Percentiles rank a stretch among this genome's conserved stretches.
phyloP scores from a whole-genome alignment of 495 filamentous ascomycete species.

The Glonium stellatum region DNA sequence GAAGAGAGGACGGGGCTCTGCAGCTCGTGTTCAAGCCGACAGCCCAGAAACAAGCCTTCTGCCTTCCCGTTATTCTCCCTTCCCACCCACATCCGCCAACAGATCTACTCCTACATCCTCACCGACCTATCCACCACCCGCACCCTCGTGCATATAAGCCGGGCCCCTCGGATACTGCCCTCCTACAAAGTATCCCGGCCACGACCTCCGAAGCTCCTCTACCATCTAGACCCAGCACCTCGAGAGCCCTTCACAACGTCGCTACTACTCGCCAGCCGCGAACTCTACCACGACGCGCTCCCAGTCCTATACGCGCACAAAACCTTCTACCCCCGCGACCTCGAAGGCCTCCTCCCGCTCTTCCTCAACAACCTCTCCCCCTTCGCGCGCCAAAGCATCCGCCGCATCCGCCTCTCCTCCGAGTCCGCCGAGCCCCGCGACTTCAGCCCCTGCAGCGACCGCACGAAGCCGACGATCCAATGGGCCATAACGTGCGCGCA shows the following conservation, averaged over 20 bases:
- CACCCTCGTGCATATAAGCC: conserved; percentile 10
- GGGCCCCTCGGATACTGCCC: background rate
- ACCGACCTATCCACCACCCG: conserved; percentile 1
- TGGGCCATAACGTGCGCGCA: conserved; percentile 25
- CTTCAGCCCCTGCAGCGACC: background rate
- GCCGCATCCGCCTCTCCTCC: conserved; percentile 7
- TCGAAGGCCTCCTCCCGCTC: conserved; percentile 12
- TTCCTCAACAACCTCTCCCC: conserved; percentile 14
- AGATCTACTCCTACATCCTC: conserved; percentile 18
- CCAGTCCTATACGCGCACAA: conserved; percentile 14
- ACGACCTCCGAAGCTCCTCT: background rate
- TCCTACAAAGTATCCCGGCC: conserved; percentile 1
- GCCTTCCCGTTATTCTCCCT: conserved; percentile 9
- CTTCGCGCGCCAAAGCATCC: conserved; percentile 5
- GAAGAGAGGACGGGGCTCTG: background rate
- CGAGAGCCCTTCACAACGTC: conserved; percentile 2
- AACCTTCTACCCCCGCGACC: conserved; percentile 13
- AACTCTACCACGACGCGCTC: conserved; percentile 21
- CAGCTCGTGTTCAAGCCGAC: background rate
- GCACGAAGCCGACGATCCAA: conserved; percentile 4
- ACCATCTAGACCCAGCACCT: background rate
- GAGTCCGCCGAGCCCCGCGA: background rate
- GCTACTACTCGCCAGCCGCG: conserved; percentile 4
- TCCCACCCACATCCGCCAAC: conserved; percentile 13
- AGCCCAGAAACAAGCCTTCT: background rate